Evolutionary conservation across 1,284 basidiomycete genomes (phyloP).

Genomic region (Golubevia sp.): DNA sequence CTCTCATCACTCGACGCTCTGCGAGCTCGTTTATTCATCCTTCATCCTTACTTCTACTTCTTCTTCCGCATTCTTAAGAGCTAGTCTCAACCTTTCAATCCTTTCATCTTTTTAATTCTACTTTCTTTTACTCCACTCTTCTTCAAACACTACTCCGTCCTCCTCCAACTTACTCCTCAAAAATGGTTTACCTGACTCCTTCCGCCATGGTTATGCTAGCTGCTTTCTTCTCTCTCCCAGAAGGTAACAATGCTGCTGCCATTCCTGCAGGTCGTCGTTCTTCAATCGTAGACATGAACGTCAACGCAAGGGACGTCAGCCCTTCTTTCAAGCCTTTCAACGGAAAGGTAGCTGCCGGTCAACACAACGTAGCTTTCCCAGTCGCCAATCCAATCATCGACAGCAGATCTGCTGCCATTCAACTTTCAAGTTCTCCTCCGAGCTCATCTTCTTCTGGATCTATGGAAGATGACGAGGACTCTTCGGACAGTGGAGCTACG

Average conservation of each 20-base stretch:
- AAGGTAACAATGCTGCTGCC: neutral
- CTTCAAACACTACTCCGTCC: neutral
- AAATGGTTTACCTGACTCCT: neutral
- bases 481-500: neutral
- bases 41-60: too few relatives aligned
- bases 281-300: neutral
- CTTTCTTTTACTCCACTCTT: neutral
- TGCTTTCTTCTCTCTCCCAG: neutral
- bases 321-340: neutral
- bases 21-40: conserved; percentile 63
- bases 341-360: neutral
- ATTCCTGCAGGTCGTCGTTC: neutral
- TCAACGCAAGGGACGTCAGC: neutral
- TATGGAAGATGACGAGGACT: neutral
- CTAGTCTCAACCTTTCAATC: neutral
- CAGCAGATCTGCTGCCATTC: neutral
- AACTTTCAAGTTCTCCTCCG: neutral
- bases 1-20: conserved; percentile 16
- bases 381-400: neutral
- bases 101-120: neutral
- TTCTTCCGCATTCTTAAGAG: too few relatives aligned
- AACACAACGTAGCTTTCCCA: neutral
- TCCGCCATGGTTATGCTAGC: neutral
- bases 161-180: neutral
- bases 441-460: neutral